These are phyloP conservation scores for Rhodotorula diobovata DNA, from an alignment of 768 basidiomycete genomes.

Conservation along the genomic window DNA sequence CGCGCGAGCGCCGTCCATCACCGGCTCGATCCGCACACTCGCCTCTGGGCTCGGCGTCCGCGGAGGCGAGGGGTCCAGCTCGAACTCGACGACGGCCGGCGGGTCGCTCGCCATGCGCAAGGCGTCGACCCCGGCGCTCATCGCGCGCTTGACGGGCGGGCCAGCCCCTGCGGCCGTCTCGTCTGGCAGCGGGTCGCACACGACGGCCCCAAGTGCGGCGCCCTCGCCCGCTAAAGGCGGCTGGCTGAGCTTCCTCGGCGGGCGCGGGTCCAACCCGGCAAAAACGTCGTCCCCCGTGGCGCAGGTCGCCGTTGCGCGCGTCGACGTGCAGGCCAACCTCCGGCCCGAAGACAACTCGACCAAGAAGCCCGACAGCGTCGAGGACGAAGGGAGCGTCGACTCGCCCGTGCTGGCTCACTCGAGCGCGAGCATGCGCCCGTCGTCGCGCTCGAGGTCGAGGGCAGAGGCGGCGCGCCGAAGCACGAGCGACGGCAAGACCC, in stretches of 20 bases:
- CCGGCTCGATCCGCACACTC: slow-evolving; percentile 17
- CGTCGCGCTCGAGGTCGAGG: background rate
- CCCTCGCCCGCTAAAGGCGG: slow-evolving; percentile 3
- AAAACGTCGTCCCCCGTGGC: background rate
- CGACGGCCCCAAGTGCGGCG: background rate
- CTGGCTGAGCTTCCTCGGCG: slow-evolving; percentile 24
- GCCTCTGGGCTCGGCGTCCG: background rate
- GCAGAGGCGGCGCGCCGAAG: background rate
- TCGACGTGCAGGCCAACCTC: slow-evolving; percentile 28
- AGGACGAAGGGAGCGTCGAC: background rate
- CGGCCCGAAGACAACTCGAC: background rate
- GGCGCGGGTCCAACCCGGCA: background rate
- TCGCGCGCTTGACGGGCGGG: slow-evolving; percentile 25
- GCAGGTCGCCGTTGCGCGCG: slow-evolving; percentile 22
- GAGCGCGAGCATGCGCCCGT: background rate
- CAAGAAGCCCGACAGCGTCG: background rate
- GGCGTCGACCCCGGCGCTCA: slow-evolving; percentile 29
- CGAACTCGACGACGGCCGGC: background rate
- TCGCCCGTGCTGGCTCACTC: slow-evolving; percentile 1
- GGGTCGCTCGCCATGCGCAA: background rate
- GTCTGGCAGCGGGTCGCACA: background rate
- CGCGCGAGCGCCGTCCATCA: background rate
- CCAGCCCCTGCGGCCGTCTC: background rate
- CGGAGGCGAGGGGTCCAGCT: background rate
- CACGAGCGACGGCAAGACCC: background rate